Percentiles rank a stretch among this genome's conserved stretches.
Conservation (phyloP, 2,329 filamentous ascomycete species). For the Penicillium sp. region DNA sequence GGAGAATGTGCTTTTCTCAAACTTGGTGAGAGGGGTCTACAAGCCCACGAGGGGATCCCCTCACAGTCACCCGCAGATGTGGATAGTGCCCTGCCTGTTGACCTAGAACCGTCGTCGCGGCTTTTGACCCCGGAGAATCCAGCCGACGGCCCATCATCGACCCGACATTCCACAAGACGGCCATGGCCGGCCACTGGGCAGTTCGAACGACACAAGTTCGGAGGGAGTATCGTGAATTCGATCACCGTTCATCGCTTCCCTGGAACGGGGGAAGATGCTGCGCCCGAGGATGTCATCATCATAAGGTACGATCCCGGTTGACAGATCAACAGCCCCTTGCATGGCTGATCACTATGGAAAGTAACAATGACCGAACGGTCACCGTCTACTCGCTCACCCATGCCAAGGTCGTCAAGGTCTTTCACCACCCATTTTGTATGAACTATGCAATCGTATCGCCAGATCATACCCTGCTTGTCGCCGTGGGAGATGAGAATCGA, state of each 20-base stretch:
- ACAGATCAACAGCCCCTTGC: background rate
- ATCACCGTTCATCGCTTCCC: conserved; percentile 65
- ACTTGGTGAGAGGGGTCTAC: conserved; percentile 51
- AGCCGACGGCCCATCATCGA: conserved; percentile 23
- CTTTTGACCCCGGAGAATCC: conserved; percentile 29
- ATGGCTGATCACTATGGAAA: conserved; percentile 59
- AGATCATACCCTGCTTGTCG: conserved; percentile 77
- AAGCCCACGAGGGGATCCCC: conserved; percentile 43
- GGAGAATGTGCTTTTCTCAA: conserved; percentile 85
- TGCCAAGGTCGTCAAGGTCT: conserved; percentile 68
- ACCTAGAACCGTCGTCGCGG: conserved; percentile 40
- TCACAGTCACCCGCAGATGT: conserved; percentile 51
- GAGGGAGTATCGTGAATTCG: conserved; percentile 68
- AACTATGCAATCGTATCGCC: conserved; percentile 95
- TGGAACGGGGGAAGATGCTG: conserved; percentile 43
- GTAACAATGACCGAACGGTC: conserved; percentile 91
- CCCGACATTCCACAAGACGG: conserved; percentile 23
- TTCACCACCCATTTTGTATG: conserved; percentile 81
- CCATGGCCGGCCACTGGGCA: conserved; percentile 47
- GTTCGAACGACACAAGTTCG: conserved; percentile 62
- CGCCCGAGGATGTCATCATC: conserved; percentile 61
- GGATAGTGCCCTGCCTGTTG: conserved; percentile 62
- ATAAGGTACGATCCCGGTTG: conserved; percentile 45
- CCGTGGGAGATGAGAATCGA: conserved; percentile 84
- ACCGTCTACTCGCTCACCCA: conserved; percentile 77